Evolutionary conservation across 768 basidiomycete species (phyloP).

Genomic region (Auricularia heimuer): DNA sequence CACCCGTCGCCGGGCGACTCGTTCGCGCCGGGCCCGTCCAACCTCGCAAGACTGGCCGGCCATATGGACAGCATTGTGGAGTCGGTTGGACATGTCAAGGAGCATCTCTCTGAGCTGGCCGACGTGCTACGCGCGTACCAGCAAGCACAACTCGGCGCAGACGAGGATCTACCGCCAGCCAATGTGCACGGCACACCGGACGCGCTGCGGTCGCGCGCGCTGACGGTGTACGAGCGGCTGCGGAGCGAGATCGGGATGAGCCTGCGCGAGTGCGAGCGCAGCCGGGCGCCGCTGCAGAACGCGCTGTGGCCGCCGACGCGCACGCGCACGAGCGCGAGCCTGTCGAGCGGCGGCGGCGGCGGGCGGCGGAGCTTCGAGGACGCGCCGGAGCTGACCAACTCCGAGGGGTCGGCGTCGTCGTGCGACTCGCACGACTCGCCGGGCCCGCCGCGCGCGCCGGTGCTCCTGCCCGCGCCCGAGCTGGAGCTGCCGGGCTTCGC

Average conservation of each 20-base stretch:
- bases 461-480: neutral
- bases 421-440: slow-evolving; percentile 3
- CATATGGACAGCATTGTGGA: slow-evolving; percentile 63
- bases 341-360: neutral
- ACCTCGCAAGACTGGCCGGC: slow-evolving; percentile 56
- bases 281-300: slow-evolving; percentile 52
- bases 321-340: neutral
- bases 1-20: slow-evolving; percentile 19
- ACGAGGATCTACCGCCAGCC: neutral
- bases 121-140: slow-evolving; percentile 17
- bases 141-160: neutral
- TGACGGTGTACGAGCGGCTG: slow-evolving; percentile 66
- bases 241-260: slow-evolving; percentile 70
- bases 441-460: neutral
- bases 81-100: slow-evolving; percentile 62
- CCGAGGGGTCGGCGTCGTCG: neutral
- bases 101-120: slow-evolving; percentile 35
- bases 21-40: slow-evolving; percentile 68
- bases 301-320: slow-evolving; percentile 37
- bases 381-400: neutral
- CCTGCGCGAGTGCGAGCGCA: slow-evolving; percentile 73
- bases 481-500: neutral
- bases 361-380: neutral
- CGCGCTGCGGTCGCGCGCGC: slow-evolving; percentile 21
- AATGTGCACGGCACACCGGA: neutral